Conservation (phyloP, 495 filamentous ascomycete genomes). For the Xylaria palmicola region DNA sequence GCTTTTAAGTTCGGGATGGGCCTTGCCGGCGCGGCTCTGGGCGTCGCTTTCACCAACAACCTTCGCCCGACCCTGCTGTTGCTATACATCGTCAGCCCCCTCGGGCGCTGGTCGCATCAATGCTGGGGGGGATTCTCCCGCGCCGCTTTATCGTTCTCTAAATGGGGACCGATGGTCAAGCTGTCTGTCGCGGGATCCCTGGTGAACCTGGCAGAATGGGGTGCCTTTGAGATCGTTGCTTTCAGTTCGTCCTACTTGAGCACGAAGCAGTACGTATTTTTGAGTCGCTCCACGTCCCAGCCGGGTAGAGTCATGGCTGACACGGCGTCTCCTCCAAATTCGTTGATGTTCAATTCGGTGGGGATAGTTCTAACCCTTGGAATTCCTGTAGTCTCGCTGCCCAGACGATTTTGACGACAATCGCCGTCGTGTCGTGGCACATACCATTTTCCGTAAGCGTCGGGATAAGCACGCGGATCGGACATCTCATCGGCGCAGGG, state of each 20-base stretch:
- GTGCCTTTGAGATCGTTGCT: constrained; percentile 58
- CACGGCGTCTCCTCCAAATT: too few relatives aligned
- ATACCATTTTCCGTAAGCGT: constrained; percentile 67
- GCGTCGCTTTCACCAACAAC: constrained; percentile 53
- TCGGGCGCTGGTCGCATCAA: constrained; percentile 42
- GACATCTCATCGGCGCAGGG: constrained; percentile 60
- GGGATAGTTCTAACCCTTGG: background rate
- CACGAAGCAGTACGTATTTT: constrained; percentile 33
- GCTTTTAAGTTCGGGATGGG: constrained; percentile 62
- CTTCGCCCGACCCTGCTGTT: constrained; percentile 53
- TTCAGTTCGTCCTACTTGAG: constrained; percentile 50
- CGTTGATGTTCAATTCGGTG: background rate
- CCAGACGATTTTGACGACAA: constrained; percentile 63
- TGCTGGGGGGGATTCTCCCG: constrained; percentile 58
- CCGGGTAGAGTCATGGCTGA: too few relatives aligned
- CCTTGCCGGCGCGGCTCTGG: constrained; percentile 59
- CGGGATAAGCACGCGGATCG: constrained; percentile 61
- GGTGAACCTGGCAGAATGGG: constrained; percentile 58
- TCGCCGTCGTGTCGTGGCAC: constrained; percentile 62
- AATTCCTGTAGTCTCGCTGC: constrained; percentile 49
- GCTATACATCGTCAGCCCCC: constrained; percentile 42
- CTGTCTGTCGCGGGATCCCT: constrained; percentile 57
- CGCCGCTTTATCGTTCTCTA: constrained; percentile 45
- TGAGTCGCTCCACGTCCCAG: background rate
- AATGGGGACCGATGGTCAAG: constrained; percentile 57